Conservation (phyloP, 1,284 basidiomycete genomes). For the Stereum hirsutum region DNA sequence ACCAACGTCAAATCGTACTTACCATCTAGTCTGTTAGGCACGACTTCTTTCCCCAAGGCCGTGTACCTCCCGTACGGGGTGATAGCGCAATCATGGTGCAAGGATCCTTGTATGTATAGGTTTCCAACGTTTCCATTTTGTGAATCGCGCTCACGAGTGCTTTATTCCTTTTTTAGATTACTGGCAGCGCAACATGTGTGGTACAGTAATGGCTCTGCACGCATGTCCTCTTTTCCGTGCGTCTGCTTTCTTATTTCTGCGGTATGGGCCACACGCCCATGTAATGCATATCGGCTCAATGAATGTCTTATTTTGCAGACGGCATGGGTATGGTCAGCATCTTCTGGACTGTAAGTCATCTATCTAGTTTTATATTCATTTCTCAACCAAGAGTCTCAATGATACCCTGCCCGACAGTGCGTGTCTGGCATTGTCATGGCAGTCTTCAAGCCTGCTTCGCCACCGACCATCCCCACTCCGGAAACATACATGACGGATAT, state of each 20-base stretch:
- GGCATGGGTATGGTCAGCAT: not conserved
- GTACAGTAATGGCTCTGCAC: too few relatives aligned
- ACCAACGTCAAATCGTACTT: too few relatives aligned
- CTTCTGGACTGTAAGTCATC: not conserved
- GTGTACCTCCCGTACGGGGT: too few relatives aligned
- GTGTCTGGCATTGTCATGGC: conserved; percentile 3
- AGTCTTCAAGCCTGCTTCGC: conserved; percentile 3
- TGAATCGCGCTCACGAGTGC: too few relatives aligned
- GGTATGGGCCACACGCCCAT: not conserved
- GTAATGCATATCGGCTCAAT: too few relatives aligned
- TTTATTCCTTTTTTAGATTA: too few relatives aligned
- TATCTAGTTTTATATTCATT: not conserved
- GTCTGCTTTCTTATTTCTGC: not conserved
- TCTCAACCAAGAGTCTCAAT: not conserved
- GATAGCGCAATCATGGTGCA: too few relatives aligned
- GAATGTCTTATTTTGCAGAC: not conserved
- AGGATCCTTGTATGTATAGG: too few relatives aligned
- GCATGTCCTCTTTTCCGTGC: too few relatives aligned
- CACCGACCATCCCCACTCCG: conserved; percentile 17
- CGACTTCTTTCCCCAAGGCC: too few relatives aligned
- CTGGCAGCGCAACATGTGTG: too few relatives aligned
- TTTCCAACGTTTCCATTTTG: not conserved
- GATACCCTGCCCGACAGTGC: conserved; percentile 10
- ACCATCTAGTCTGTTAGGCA: too few relatives aligned
- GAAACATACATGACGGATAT: conserved; percentile 15